Percentiles rank a stretch among this genome's conserved stretches.
Conservation (phyloP, 148 eudicot genomes). For the Rhododendron griersonianum region DNA sequence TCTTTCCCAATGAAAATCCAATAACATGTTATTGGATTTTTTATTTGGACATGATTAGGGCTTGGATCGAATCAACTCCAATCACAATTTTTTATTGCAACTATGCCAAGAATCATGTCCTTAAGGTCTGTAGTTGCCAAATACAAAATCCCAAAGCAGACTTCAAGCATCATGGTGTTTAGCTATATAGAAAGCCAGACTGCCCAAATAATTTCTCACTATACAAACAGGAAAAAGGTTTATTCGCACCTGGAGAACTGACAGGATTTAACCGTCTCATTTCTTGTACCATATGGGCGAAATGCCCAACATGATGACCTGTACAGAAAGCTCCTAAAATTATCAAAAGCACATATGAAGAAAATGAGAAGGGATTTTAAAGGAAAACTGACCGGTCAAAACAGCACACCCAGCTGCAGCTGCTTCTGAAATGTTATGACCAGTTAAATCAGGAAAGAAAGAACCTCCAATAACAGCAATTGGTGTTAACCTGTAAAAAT, state of each 20-base stretch:
- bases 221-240: not conserved
- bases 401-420: conserved; percentile 97
- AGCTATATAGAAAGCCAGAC: not conserved
- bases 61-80: not conserved
- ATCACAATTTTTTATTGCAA: not conserved
- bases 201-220: not conserved
- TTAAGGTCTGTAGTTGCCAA: not conserved
- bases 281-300: conserved; percentile 67
- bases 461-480: conserved; percentile 6
- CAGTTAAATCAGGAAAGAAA: conserved; percentile 58
- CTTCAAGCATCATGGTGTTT: not conserved
- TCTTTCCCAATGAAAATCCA: not conserved
- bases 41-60: not conserved
- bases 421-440: conserved; percentile 95
- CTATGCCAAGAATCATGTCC: not conserved
- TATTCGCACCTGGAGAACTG: conserved; percentile 61
- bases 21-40: not conserved
- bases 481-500: too few relatives aligned
- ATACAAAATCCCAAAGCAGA: not conserved
- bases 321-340: conserved; percentile 6
- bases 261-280: conserved; percentile 68
- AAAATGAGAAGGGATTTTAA: conserved; percentile 3
- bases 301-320: conserved; percentile 93
- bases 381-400: conserved; percentile 58
- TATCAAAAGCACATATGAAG: conserved; percentile 2